Base-by-base conservation (phyloP, 108 stramenopile genomes). In the Cylindrotheca fusiformis region DNA sequence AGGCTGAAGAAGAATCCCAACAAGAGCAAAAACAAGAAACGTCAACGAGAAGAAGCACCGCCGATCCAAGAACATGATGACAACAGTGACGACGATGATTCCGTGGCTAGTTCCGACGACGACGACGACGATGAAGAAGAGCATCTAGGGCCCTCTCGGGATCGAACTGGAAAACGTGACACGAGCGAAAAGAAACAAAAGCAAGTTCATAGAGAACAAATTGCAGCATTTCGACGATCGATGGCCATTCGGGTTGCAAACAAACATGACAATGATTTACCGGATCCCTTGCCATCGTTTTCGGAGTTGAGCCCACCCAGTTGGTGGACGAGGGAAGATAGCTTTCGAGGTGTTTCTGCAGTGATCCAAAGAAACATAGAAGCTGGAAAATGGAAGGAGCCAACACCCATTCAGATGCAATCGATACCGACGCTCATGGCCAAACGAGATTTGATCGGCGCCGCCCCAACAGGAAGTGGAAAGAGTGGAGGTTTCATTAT, bases 381-480 rank as follows among this genome's bases (percentile, higher is more conserved):
- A 72, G 49, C 55, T 5, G 94, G 95, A 2, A 59, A 71, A 20
- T 99, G 97, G 97, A 87, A 83, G 47, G 81, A 96, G 60, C 99
- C 99, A 3, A 86, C 87, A 25, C 96, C 99, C 2, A 98, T 99
- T 70, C 98, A 99, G 72, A 63, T 96, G 60, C 93, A 94, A 64
- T 92, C 97, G 1, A 96, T 98, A 46, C 97, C 98, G 12, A 86
- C 95, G 33, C 94, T 97, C 3, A 71, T 99, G 71, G 90, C 95
- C 61, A 71, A 89, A 0, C 58, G 99, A 3, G 99, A 99, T 69
- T 75, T 99, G 80, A 97, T 99, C 50, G 99, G 97, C 20, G 93
- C 97, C 54, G 99, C 99, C 12, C 97, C 98, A 56, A 99, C 99
- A 1, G 99, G 78, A 36, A 83, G 80, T 32, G 99, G 99, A 23